phyloP scores from a whole-genome alignment of 495 filamentous ascomycete species.

The Xylaria cubensis region DNA sequence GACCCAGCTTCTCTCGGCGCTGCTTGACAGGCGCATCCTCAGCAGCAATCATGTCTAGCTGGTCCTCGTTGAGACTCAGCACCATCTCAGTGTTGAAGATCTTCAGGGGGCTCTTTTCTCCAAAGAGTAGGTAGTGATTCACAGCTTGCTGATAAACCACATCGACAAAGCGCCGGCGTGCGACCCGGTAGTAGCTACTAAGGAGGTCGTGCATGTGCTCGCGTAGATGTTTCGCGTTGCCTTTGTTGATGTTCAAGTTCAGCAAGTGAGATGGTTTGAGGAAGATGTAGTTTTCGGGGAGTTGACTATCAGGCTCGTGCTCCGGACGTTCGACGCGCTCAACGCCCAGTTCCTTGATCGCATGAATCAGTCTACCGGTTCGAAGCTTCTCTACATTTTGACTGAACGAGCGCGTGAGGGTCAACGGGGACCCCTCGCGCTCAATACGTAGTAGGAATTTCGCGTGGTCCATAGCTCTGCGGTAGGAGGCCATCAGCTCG shows the following conservation, averaged over 20 bases:
- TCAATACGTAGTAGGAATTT: conserved; percentile 59
- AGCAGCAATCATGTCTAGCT: conserved; percentile 48
- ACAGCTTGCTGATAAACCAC: conserved; percentile 51
- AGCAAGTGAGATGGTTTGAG: conserved; percentile 26
- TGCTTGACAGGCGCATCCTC: conserved; percentile 39
- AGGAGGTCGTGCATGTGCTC: conserved; percentile 64
- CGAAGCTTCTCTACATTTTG: conserved; percentile 53
- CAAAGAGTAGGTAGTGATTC: conserved; percentile 44
- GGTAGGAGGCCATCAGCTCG: conserved; percentile 51
- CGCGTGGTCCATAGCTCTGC: conserved; percentile 49
- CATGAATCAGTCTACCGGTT: conserved; percentile 35
- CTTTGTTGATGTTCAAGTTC: conserved; percentile 42
- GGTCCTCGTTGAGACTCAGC: conserved; percentile 34
- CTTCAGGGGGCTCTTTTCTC: conserved; percentile 39
- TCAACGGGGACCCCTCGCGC: conserved; percentile 51
- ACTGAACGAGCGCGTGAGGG: conserved; percentile 62
- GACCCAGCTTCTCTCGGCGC: conserved; percentile 33
- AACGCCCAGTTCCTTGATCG: conserved; percentile 26
- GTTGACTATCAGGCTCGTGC: no score
- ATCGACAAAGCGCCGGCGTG: conserved; percentile 62
- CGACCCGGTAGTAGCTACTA: conserved; percentile 64
- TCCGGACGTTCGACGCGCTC: not conserved
- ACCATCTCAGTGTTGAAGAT: conserved; percentile 40
- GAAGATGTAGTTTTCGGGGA: conserved; percentile 12
- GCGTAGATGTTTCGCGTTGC: conserved; percentile 54